These are phyloP conservation scores for Mollisiaceae sp. DNA, from an alignment of 2,329 filamentous ascomycete species.

Conservation along the genomic window DNA sequence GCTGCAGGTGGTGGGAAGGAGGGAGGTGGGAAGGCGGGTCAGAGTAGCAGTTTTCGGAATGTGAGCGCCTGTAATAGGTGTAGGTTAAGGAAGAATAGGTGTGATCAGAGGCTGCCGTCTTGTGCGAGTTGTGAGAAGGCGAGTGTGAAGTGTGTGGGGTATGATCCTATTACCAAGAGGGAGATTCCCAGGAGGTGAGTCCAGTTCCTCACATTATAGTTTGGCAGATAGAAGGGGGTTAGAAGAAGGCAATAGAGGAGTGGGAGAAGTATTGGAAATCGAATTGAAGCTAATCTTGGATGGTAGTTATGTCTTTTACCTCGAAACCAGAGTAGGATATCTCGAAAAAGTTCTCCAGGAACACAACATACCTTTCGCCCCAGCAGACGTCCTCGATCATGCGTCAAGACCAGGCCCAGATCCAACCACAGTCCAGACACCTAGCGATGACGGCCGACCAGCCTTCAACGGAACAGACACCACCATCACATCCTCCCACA, in stretches of 20 bases:
- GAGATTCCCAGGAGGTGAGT: constrained; percentile 81
- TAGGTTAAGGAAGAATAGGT: constrained; percentile 89
- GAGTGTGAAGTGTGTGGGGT: constrained; percentile 89
- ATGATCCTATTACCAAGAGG: constrained; percentile 94
- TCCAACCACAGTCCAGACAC: constrained; percentile 37
- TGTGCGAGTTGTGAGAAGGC: constrained; percentile 94
- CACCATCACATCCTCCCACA: constrained; percentile 25
- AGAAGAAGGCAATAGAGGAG: not conserved
- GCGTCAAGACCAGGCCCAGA: constrained; percentile 51
- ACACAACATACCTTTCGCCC: constrained; percentile 73
- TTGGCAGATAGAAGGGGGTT: not conserved
- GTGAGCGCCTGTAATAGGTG: constrained; percentile 96
- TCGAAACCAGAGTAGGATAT: constrained; percentile 84
- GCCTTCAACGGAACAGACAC: constrained; percentile 32
- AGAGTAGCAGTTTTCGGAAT: constrained; percentile 76
- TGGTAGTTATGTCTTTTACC: constrained; percentile 86
- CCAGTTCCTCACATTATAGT: not conserved
- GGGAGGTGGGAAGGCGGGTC: constrained; percentile 52
- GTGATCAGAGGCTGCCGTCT: constrained; percentile 89
- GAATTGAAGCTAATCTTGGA: constrained; percentile 13
- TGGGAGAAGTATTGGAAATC: not conserved
- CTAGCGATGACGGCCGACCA: constrained; percentile 38
- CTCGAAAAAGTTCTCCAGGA: constrained; percentile 76
- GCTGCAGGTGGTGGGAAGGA: constrained; percentile 35
- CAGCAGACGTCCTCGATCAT: constrained; percentile 71